Evolutionary conservation across 73 alveolate species (phyloP).

Genomic region (Stentor coeruleus): DNA sequence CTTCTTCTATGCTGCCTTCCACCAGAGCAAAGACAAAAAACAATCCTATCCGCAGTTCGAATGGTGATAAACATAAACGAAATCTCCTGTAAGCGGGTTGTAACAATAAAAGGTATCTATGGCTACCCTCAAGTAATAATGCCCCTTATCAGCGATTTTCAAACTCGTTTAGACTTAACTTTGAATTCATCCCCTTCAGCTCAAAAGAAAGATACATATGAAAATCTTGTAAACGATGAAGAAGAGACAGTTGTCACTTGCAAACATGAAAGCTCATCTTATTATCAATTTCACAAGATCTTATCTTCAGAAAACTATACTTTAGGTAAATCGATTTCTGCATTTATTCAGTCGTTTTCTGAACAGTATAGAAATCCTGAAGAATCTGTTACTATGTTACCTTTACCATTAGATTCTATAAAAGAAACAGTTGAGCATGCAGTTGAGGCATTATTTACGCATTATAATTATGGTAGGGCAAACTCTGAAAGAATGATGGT

Average conservation of each 20-base stretch:
- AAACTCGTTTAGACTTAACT: not conserved
- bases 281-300: slow-evolving; percentile 26
- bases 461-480: slow-evolving; percentile 18
- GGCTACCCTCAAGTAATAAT: slow-evolving; percentile 10
- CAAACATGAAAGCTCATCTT: slow-evolving; percentile 26
- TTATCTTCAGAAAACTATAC: slow-evolving; percentile 24
- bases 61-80: not conserved
- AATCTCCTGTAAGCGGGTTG: not conserved
- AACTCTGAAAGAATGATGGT: slow-evolving; percentile 26
- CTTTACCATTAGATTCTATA: slow-evolving; percentile 23
- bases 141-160: not conserved
- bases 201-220: not conserved
- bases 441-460: slow-evolving; percentile 21
- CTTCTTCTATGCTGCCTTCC: slow-evolving; percentile 21
- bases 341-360: not conserved
- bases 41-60: not conserved
- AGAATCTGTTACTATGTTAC: slow-evolving; percentile 19
- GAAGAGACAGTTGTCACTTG: slow-evolving; percentile 20
- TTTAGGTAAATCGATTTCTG: slow-evolving; percentile 25
- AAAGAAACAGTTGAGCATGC: slow-evolving; percentile 13
- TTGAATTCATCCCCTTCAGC: not conserved
- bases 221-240: slow-evolving; percentile 14
- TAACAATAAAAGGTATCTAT: slow-evolving; percentile 20
- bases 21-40: slow-evolving; percentile 20
- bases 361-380: slow-evolving; percentile 9